Percentiles rank a stretch among this genome's conserved stretches.
Conservation (phyloP, 331 rosid species). For the Quercus phellos region DNA sequence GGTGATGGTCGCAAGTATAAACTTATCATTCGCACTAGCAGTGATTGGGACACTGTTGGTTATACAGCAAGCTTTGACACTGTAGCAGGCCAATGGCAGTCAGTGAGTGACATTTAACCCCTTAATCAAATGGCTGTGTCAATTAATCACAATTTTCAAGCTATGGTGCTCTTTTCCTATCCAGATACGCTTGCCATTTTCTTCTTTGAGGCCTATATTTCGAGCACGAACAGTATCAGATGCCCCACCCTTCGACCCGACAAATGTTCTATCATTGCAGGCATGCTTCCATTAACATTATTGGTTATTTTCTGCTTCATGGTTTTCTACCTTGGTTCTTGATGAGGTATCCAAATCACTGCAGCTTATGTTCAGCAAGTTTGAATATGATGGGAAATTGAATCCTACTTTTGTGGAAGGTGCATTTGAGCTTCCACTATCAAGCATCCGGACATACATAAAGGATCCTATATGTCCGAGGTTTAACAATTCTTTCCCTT, state of each 20-base stretch:
- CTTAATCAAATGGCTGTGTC: background rate
- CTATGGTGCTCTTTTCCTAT: conserved; percentile 14
- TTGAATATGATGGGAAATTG: conserved; percentile 85
- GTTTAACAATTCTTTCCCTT: conserved; percentile 29
- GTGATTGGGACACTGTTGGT: conserved; percentile 85
- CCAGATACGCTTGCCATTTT: conserved; percentile 69
- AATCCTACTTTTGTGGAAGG: conserved; percentile 83
- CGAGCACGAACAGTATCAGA: conserved; percentile 72
- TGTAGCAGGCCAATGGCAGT: conserved; percentile 75
- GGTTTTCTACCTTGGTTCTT: conserved; percentile 12
- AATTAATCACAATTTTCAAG: conserved; percentile 5
- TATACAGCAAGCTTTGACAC: conserved; percentile 76
- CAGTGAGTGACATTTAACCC: conserved; percentile 42
- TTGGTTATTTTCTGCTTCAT: conserved; percentile 19
- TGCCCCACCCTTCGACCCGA: conserved; percentile 84
- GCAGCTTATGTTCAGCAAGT: conserved; percentile 99
- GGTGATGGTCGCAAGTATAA: conserved; percentile 92
- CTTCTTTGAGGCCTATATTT: conserved; percentile 76
- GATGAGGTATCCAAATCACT: conserved; percentile 16
- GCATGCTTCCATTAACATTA: conserved; percentile 40
- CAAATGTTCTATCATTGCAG: conserved; percentile 65
- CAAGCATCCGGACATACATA: conserved; percentile 65
- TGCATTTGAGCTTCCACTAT: conserved; percentile 77
- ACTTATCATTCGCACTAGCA: conserved; percentile 70
- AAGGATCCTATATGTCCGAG: conserved; percentile 75